Evolutionary conservation across 2,329 filamentous ascomycete genomes (phyloP), one percentile per base, ranked within the genome.

Genomic region (Aspergillus sp.): DNA sequence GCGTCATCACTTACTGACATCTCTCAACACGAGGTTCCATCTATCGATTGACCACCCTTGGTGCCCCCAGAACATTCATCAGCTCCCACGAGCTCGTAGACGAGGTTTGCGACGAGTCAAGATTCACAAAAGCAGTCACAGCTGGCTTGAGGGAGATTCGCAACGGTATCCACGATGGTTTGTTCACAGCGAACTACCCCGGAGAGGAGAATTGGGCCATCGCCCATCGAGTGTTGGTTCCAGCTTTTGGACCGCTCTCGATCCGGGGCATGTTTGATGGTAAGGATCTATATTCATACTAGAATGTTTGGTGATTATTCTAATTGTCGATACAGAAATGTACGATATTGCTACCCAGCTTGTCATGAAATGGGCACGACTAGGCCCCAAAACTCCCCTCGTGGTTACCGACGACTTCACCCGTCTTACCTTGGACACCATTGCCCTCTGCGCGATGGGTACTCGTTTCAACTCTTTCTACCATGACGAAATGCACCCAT

Each of bases 381-480:
- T 68, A 51, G 85, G 85, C 0, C 67, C 79, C 1, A 61, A 71
- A 2, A 61, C 73, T 36, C 69, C 75, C 7, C 84, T 90, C 45
- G 68, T 73, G 36, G 77, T 79, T 0, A 75, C 78, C 0, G 81
- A 85, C 12, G 83, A 88, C 61, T 86, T 87, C 49, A 87, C 85
- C 2, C 76, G 85, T n/a, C 68, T 89, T 29, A 81, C 85, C 0
- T 74, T 90, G 2, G 86, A 90, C 58, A 85, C 84, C 0, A 74
- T 90, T 7, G 83, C 82, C 1, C 73, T 90, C 27, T 85, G 83
- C 60, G 72, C 79, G n/a, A 85, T 87, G 80, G 78, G 78, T 32
- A 84, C 75, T 46, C 80, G 85, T 12, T 89, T 89, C 73, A 89
- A 89, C 65, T 83, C 79, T 1, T 88, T 83, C 64, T 90, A 89